Percentiles rank a stretch among this genome's conserved stretches.
phyloP scores from a whole-genome alignment of 1,284 basidiomycete genomes.

The Amylostereum chailletii region DNA sequence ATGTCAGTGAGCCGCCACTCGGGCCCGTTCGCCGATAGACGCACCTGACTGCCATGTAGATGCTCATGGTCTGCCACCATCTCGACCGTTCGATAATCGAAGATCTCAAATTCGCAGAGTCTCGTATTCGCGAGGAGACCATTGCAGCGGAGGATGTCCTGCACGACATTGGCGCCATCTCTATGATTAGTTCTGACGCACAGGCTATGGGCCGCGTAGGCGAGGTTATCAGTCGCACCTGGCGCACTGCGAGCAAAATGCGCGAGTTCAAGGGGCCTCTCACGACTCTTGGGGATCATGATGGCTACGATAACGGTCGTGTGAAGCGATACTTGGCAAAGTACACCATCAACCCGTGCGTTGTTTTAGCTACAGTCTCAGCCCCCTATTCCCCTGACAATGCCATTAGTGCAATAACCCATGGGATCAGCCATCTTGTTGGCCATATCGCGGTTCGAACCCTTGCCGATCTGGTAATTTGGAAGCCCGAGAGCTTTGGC shows the following conservation, averaged over 20 bases:
- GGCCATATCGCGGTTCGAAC: conserved; percentile 81
- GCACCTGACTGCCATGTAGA: conserved; percentile 35
- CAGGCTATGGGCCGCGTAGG: conserved; percentile 98
- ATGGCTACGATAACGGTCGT: conserved; percentile 80
- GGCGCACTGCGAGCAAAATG: conserved; percentile 98
- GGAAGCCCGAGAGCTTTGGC: conserved; percentile 92
- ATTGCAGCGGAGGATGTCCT: conserved; percentile 97
- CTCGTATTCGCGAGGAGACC: conserved; percentile 93
- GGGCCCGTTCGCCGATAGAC: no score
- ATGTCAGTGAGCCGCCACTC: conserved; percentile 44
- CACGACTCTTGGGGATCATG: conserved; percentile 48
- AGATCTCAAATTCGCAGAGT: conserved; percentile 95
- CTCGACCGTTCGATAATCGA: conserved; percentile 85
- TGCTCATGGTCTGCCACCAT: conserved; percentile 97
- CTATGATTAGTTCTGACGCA: conserved; percentile 93
- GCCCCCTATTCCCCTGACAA: conserved; percentile 3
- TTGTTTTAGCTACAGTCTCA: conserved; percentile 13
- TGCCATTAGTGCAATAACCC: conserved; percentile 74
- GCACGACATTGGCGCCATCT: conserved; percentile 91
- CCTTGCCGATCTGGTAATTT: conserved; percentile 90
- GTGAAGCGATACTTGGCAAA: conserved; percentile 96
- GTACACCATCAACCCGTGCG: conserved; percentile 96
- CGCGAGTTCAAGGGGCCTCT: conserved; percentile 71
- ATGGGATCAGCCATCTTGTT: conserved; percentile 85
- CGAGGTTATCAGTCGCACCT: conserved; percentile 89